Conservation (phyloP, 2,329 filamentous ascomycete genomes). For the Aspergillus aculeatus region DNA sequence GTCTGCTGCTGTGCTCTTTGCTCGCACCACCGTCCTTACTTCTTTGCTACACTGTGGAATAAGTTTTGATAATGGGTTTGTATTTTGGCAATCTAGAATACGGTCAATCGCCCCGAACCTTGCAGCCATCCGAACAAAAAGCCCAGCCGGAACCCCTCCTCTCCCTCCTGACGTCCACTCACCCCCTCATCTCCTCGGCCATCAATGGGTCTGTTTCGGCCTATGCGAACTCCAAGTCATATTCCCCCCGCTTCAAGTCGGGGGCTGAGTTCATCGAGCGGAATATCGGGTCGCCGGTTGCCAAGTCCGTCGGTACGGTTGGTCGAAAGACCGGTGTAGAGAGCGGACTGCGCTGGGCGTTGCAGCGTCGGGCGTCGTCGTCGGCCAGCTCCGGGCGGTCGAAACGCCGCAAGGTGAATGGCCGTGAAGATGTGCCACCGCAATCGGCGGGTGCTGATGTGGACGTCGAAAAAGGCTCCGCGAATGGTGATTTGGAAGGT, state of each 20-base stretch:
- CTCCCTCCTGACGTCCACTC: slow-evolving; percentile 80
- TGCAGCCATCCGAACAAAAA: slow-evolving; percentile 40
- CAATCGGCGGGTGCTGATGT: slow-evolving; percentile 46
- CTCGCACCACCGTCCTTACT: slow-evolving; percentile 18
- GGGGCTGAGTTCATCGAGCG: slow-evolving; percentile 88
- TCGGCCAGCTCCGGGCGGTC: slow-evolving; percentile 34
- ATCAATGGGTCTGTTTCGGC: slow-evolving; percentile 82
- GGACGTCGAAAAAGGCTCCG: slow-evolving; percentile 49
- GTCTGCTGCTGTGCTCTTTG: neutral
- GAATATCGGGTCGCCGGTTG: slow-evolving; percentile 76
- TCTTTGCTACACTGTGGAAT: neutral
- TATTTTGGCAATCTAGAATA: slow-evolving; percentile 52
- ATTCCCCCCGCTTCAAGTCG: slow-evolving; percentile 84
- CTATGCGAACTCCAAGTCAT: slow-evolving; percentile 85
- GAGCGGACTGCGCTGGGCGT: slow-evolving; percentile 78
- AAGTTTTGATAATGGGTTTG: neutral
- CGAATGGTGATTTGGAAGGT: slow-evolving; percentile 15
- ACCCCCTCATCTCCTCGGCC: slow-evolving; percentile 80
- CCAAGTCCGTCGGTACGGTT: slow-evolving; percentile 80
- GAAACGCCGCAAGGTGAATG: slow-evolving; percentile 47
- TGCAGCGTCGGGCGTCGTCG: slow-evolving; percentile 49
- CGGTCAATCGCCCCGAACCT: slow-evolving; percentile 60
- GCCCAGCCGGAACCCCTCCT: slow-evolving; percentile 74
- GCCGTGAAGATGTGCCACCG: slow-evolving; percentile 20
- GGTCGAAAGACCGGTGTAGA: slow-evolving; percentile 85